A percentile compares a stretch with the other conserved stretches of the same genome.
These are phyloP conservation scores for Aureobasidium sp. DNA, from an alignment of 2,329 filamentous ascomycete species.

Conservation along the genomic window DNA sequence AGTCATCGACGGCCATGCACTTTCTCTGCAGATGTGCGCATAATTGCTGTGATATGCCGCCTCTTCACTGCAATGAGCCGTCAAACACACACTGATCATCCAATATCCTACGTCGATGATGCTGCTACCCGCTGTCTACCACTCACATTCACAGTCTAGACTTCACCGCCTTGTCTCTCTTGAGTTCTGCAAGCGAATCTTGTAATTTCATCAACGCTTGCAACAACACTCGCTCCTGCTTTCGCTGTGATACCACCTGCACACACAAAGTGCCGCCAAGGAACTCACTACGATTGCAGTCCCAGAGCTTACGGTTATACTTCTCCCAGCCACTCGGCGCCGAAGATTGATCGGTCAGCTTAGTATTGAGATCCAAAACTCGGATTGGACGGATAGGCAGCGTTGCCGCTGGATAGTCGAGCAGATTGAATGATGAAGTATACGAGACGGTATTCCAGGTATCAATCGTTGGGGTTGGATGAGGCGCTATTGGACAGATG, in stretches of 20 bases:
- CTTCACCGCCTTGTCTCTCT: not conserved
- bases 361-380: constrained; percentile 44
- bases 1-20: not conserved
- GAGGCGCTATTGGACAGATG: constrained; percentile 56
- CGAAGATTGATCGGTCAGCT: constrained; percentile 31
- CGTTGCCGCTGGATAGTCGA: constrained; percentile 55
- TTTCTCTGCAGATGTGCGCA: not conserved
- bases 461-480: constrained; percentile 56
- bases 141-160: constrained; percentile 4
- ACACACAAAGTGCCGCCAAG: constrained; percentile 48
- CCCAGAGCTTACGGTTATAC: constrained; percentile 52
- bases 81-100: not conserved
- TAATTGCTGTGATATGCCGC: not conserved
- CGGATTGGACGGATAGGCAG: constrained; percentile 48
- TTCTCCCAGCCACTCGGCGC: constrained; percentile 51
- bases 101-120: not conserved
- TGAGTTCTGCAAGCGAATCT: constrained; percentile 29
- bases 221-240: constrained; percentile 48
- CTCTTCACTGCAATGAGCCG: not conserved
- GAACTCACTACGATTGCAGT: constrained; percentile 47
- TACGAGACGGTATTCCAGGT: constrained; percentile 57
- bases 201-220: constrained; percentile 50
- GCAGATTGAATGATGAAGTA: constrained; percentile 53
- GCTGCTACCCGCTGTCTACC: not conserved
- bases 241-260: constrained; percentile 49